These are phyloP conservation scores for Rutstroemia sydowiana DNA, from an alignment of 2,329 filamentous ascomycete species.

Conservation along the genomic window DNA sequence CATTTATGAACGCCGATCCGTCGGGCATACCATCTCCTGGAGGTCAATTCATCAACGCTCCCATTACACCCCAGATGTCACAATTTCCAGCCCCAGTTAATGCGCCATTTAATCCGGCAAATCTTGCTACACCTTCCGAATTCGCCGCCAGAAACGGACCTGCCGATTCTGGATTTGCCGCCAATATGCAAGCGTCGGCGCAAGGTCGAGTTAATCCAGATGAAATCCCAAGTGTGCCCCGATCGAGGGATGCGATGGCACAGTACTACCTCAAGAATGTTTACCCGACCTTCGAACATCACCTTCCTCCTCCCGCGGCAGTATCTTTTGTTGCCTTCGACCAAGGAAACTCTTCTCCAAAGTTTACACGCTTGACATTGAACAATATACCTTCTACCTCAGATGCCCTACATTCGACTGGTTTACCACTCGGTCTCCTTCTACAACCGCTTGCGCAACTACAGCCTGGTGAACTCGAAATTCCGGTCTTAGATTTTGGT, in stretches of 20 bases:
- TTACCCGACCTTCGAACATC: conserved; percentile 92
- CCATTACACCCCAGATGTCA: conserved; percentile 38
- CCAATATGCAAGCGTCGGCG: conserved; percentile 51
- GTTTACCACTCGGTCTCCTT: conserved; percentile 77
- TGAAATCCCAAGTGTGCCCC: conserved; percentile 84
- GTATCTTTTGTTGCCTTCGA: conserved; percentile 90
- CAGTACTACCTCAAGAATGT: conserved; percentile 80
- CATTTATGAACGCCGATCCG: conserved; percentile 51
- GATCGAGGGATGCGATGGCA: conserved; percentile 74
- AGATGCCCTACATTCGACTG: conserved; percentile 74
- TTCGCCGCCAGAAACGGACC: conserved; percentile 39
- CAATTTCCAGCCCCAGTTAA: conserved; percentile 57
- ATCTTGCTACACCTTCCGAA: conserved; percentile 36
- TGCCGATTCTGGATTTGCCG: conserved; percentile 30
- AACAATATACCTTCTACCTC: conserved; percentile 84
- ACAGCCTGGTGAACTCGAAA: conserved; percentile 75
- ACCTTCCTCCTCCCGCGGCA: conserved; percentile 80
- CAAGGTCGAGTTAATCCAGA: conserved; percentile 79
- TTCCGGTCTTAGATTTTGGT: conserved; percentile 93
- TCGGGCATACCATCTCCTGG: conserved; percentile 35
- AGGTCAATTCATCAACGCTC: conserved; percentile 40
- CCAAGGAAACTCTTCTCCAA: conserved; percentile 93
- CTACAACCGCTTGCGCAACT: conserved; percentile 81
- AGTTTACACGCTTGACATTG: conserved; percentile 82
- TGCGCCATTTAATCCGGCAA: conserved; percentile 41